Base-by-base conservation (phyloP, 139 green algal genomes). In the Chlorella sp. region DNA sequence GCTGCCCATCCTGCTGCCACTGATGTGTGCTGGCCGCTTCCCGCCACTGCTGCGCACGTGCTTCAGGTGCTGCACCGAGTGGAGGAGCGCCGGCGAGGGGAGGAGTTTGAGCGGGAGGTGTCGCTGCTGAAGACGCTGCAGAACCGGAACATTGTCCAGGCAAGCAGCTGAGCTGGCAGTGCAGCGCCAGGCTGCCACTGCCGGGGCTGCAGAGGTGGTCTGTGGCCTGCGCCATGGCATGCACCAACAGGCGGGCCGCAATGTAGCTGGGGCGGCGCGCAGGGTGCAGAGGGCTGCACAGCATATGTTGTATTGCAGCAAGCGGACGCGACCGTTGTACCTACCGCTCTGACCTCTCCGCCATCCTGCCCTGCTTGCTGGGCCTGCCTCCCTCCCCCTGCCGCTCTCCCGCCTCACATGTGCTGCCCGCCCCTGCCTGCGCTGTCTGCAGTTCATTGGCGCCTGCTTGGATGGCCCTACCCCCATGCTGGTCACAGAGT, bases 401-500 rank as follows among this genome's bases (percentile, higher is more conserved):
- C n/a, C 24, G 0, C 75, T 77, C 19, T n/a, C n/a, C 60, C 61
- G 34, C 82, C 18, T 28, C 64, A 24, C 60, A 11, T 40, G 36
- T 19, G 5, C 60, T 71, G 64, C n/a, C 14, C 11, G 32, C 15
- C 2, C 34, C 1, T 85, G 34, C 19, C 80, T n/a, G n/a, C n/a
- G 21, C 30, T 57, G 14, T 64, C 42, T 66, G 76, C 89, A 91
- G 83, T 93, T 93, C 64, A 73, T 93, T 69, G 91, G 91, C 64
- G 91, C 91, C 4, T 91, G 76, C 66, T 39, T 92, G 68, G 85
- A 91, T 32, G 85, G 86, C 36, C 83, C 85, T 66, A 84, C 78
- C 32, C 89, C 89, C 64, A 91, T 93, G 78, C 87, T 95, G 76
- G 91, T 95, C 19, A 94, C 90, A 0, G 93, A 95, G 86, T 89